These are phyloP conservation scores for Aspergillus egyptiacus DNA, from an alignment of 495 filamentous ascomycete genomes.

Conservation along the genomic window DNA sequence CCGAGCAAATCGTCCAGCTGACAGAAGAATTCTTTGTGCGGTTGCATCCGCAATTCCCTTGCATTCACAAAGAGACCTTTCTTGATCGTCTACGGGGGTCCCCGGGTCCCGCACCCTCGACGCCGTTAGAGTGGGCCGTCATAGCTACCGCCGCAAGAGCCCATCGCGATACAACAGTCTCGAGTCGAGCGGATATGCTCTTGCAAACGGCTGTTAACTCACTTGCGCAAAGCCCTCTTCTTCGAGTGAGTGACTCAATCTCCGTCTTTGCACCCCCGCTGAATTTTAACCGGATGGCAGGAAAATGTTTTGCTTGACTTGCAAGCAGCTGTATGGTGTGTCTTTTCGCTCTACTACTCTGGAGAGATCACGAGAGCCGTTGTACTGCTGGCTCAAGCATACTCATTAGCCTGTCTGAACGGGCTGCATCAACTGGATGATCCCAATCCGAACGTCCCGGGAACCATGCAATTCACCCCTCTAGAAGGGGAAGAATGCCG, in stretches of 20 bases:
- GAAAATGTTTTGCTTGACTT: slow-evolving; percentile 1
- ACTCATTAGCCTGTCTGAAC: neutral
- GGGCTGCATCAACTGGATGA: slow-evolving; percentile 3
- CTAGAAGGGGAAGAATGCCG: slow-evolving; percentile 1
- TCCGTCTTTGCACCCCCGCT: neutral
- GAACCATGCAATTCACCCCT: neutral
- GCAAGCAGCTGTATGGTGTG: slow-evolving; percentile 2
- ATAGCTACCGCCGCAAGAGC: neutral
- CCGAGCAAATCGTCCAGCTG: neutral
- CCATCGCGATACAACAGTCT: neutral
- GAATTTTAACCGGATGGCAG: neutral
- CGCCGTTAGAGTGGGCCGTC: slow-evolving; percentile 1
- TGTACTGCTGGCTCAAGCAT: slow-evolving; percentile 1
- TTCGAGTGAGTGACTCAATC: neutral
- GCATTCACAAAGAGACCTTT: slow-evolving; percentile 3
- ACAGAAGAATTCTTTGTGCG: neutral
- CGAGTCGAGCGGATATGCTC: neutral
- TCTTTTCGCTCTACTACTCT: slow-evolving; percentile 2
- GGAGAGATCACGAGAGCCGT: slow-evolving; percentile 1
- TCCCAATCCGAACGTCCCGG: neutral
- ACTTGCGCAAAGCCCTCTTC: slow-evolving; percentile 4
- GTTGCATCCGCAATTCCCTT: neutral
- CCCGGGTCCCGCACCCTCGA: neutral
- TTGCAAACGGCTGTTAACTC: slow-evolving; percentile 4
- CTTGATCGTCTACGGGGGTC: neutral